Percentiles rank a stretch among this genome's conserved stretches.
Evolutionary conservation across 2,329 filamentous ascomycete genomes (phyloP).

Genomic region (Fusarium virguliforme): DNA sequence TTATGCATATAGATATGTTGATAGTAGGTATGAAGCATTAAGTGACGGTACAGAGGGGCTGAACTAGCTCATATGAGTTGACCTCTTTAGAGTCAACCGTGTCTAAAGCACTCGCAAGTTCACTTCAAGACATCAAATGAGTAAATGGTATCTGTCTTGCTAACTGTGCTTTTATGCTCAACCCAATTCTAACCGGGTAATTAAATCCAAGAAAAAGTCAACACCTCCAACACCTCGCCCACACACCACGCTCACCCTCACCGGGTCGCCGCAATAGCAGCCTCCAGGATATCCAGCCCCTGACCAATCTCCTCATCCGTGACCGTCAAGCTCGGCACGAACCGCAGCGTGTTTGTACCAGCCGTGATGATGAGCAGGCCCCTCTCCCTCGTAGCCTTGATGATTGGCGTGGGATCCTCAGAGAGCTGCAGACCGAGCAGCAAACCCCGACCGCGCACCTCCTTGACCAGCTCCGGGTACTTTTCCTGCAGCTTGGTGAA

Average conservation of each 20-base stretch:
- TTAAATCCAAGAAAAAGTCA: background rate
- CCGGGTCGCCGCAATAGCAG: constrained; percentile 69
- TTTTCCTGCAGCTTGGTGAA: constrained; percentile 65
- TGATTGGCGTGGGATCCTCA: constrained; percentile 79
- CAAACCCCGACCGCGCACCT: constrained; percentile 86
- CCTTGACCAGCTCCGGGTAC: constrained; percentile 80
- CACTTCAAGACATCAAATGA: constrained; percentile 25
- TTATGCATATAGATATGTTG: background rate
- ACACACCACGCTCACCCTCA: constrained; percentile 29
- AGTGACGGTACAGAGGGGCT: background rate
- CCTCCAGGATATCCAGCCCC: constrained; percentile 82
- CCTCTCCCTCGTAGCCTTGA: constrained; percentile 89
- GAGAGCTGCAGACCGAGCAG: constrained; percentile 90
- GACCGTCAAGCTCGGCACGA: constrained; percentile 90
- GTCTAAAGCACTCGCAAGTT: background rate
- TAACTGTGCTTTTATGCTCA: constrained; percentile 20
- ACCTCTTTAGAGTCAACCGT: background rate
- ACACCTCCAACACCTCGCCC: background rate
- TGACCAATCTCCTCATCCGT: constrained; percentile 84
- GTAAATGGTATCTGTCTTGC: constrained; percentile 38
- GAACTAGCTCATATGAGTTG: background rate
- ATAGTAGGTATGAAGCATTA: background rate
- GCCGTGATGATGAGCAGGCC: constrained; percentile 93
- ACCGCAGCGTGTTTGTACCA: constrained; percentile 91
- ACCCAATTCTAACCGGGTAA: constrained; percentile 18